These are phyloP conservation scores for Neobulgaria alba DNA, from an alignment of 2,329 filamentous ascomycete species.

Conservation along the genomic window DNA sequence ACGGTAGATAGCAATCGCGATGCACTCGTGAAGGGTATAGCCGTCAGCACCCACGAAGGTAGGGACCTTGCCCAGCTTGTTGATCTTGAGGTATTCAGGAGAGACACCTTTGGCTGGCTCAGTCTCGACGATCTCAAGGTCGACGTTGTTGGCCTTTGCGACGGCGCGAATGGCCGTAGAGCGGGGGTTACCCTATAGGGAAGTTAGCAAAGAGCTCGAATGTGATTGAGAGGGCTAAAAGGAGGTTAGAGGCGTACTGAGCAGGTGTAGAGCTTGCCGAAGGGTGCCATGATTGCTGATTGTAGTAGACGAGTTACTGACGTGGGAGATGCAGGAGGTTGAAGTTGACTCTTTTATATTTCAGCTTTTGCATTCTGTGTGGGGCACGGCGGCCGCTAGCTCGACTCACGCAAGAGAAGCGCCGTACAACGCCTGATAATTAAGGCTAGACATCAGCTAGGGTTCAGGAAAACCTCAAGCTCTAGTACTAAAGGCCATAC, in stretches of 20 bases:
- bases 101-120: slow-evolving; percentile 55
- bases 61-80: slow-evolving; percentile 84
- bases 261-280: slow-evolving; percentile 94
- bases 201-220: too few species aligned
- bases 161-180: slow-evolving; percentile 82
- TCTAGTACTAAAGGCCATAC: too few species aligned
- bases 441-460: too few species aligned
- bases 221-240: too few species aligned
- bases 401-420: too few species aligned
- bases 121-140: slow-evolving; percentile 75
- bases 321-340: slow-evolving; percentile 1
- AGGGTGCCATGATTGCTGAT: slow-evolving; percentile 62
- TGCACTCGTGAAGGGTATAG: slow-evolving; percentile 78
- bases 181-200: slow-evolving; percentile 72
- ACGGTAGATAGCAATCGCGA: slow-evolving; percentile 98
- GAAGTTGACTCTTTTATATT: too few species aligned
- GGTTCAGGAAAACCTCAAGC: too few species aligned
- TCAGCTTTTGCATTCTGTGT: too few species aligned
- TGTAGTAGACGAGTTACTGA: slow-evolving; percentile 11
- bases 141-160: slow-evolving; percentile 94
- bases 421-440: too few species aligned
- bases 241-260: slow-evolving; percentile 50
- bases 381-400: too few species aligned
- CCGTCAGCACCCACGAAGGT: slow-evolving; percentile 90
- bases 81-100: slow-evolving; percentile 74